These are phyloP conservation scores for Vicia villosa DNA, from an alignment of 306 rosid genomes.

Conservation along the genomic window DNA sequence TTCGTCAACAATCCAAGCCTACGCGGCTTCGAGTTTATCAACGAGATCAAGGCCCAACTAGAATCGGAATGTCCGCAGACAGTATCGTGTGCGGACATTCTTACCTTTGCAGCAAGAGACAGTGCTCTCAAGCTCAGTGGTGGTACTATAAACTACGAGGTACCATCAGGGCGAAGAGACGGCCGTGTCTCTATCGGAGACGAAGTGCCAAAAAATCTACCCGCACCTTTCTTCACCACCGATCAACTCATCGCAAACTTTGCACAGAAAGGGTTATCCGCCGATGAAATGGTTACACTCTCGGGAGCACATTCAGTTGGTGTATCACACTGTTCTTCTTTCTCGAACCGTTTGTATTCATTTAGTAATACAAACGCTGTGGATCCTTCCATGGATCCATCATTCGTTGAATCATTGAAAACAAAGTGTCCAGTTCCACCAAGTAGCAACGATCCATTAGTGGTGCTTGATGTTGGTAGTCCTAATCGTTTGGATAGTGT, in stretches of 20 bases:
- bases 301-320: conserved; percentile 41
- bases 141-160: conserved; percentile 21
- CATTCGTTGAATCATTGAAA: conserved; percentile 27
- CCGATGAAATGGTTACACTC: conserved; percentile 37
- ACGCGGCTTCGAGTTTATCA: conserved; percentile 35
- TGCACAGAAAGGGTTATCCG: conserved; percentile 17
- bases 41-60: conserved; percentile 18
- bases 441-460: background rate
- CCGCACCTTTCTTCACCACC: background rate
- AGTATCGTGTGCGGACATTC: conserved; percentile 41
- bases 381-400: conserved; percentile 33
- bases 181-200: conserved; percentile 29
- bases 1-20: conserved; percentile 36
- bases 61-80: conserved; percentile 27
- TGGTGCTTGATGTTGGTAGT: conserved; percentile 18
- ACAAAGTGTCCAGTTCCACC: conserved; percentile 32
- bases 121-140: conserved; percentile 16
- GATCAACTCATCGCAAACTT: conserved; percentile 1
- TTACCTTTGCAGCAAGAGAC: conserved; percentile 37
- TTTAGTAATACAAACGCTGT: conserved; percentile 13
- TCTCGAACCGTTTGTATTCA: conserved; percentile 25
- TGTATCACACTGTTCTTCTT: conserved; percentile 22
- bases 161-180: conserved; percentile 39
- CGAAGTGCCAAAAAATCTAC: conserved; percentile 28
- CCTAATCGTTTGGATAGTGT: conserved; percentile 37